Evolutionary conservation across 2,329 filamentous ascomycete species (phyloP), one percentile per base, ranked within the genome.

Genomic region (Lecanicillium sp.): DNA sequence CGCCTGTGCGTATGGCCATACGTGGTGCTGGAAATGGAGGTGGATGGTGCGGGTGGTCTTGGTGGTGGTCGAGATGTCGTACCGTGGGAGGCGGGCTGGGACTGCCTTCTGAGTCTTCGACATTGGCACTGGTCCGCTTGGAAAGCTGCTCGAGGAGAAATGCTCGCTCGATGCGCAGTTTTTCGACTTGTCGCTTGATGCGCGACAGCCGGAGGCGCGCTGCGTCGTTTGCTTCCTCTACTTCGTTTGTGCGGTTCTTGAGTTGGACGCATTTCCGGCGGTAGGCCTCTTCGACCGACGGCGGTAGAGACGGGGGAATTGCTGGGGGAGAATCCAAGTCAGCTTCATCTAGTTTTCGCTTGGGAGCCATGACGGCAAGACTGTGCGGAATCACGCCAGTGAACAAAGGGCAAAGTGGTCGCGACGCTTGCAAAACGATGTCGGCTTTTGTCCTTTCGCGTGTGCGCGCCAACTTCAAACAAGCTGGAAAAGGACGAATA

Each of bases 201-300:
- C 89, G 83, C 29, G 75, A 70, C 46, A 95, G 83, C 37, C 87
- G 83, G 38, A 86, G 68, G 38, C 86, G 78, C 33, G 86, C 83
- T 41, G 84, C 76, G 52, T 95, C 88, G 59, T 95, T 95, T 55
- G 87, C 83, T 43, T 87, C 80, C 59, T 96, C 89, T 51, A 96
- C 86, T 59, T 95, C 89, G 58, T 81, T 84, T 47, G 92, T 85
- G 44, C 92, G 84, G 52, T 86, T 84, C 65, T 94, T 94, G 16
- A 98, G 76, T 52, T 94, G 85, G 57, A 95, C 87, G 62, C 90
- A 96, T 77, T 98, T 96, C 48, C 86, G 79, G 53, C 92, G 88
- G 64, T 96, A 98, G 36, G 90, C 89, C 58, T 90, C 83, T 63
- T 98, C 90, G 46, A 96, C 88, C 13, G 88, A 94, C 13, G 92